phyloP scores from a whole-genome alignment of 2,329 filamentous ascomycete genomes.

The Ambrosiella beaveri region DNA sequence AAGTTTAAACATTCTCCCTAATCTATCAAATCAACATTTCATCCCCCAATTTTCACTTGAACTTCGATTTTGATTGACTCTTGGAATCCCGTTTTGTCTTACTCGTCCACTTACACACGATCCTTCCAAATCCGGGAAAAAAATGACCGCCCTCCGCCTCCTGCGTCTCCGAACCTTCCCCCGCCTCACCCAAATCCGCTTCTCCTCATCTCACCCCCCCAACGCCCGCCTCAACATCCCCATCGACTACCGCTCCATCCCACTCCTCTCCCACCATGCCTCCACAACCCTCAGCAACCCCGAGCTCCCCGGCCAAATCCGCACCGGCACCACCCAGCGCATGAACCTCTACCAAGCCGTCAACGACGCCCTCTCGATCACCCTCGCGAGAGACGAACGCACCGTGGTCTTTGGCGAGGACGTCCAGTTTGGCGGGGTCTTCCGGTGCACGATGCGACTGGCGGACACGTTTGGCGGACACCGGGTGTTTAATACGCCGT shows the following conservation, averaged over 20 bases:
- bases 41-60: background rate
- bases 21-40: background rate
- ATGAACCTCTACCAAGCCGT: slow-evolving; percentile 91
- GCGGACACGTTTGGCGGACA: slow-evolving; percentile 74
- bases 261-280: slow-evolving; percentile 65
- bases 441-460: slow-evolving; percentile 82
- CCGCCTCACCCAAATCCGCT: background rate
- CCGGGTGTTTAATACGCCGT: slow-evolving; percentile 87
- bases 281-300: slow-evolving; percentile 51
- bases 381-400: slow-evolving; percentile 65
- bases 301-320: slow-evolving; percentile 51
- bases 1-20: no score
- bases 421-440: slow-evolving; percentile 91
- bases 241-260: slow-evolving; percentile 69
- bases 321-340: slow-evolving; percentile 57
- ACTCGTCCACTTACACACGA: background rate
- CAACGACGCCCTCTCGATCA: slow-evolving; percentile 73
- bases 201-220: slow-evolving; percentile 39
- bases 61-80: background rate
- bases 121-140: background rate
- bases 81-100: background rate
- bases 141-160: background rate
- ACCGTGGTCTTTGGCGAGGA: slow-evolving; percentile 92
- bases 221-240: slow-evolving; percentile 62
- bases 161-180: background rate